Conservation (phyloP, 106 monocot genomes). For the Vanilla planifolia region DNA sequence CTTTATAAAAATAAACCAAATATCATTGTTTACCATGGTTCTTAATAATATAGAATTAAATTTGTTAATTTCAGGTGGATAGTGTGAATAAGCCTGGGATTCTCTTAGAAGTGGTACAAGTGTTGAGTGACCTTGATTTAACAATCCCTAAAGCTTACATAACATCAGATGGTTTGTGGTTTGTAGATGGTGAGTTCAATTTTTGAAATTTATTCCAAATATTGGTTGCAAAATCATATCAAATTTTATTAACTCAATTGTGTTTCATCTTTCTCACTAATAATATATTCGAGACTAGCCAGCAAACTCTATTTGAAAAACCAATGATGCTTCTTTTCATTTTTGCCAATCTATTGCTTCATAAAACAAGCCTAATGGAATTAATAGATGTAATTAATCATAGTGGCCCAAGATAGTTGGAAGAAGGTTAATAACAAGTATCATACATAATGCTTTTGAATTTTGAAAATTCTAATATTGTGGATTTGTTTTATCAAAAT, state of each 20-base stretch:
- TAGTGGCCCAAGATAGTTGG: no score
- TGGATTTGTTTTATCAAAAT: constrained; percentile 2
- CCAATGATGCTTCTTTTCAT: no score
- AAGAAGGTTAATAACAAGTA: no score
- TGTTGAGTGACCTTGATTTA: constrained; percentile 77
- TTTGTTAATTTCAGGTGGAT: constrained; percentile 80
- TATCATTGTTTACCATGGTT: no score
- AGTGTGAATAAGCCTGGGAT: constrained; percentile 88
- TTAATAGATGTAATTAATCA: not conserved
- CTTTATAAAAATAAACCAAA: no score
- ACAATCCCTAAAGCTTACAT: constrained; percentile 91
- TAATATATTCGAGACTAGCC: not conserved
- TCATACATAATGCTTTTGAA: no score
- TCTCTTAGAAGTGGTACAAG: constrained; percentile 88
- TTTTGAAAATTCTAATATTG: no score
- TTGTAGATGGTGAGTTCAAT: constrained; percentile 77
- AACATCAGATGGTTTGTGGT: constrained; percentile 89
- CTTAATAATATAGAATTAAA: no score
- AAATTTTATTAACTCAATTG: not conserved
- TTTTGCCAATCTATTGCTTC: no score
- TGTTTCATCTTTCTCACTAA: not conserved
- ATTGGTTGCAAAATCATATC: not conserved
- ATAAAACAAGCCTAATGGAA: no score
- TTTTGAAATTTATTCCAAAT: not conserved
- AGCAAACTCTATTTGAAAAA: no score